phyloP scores from a whole-genome alignment of 148 eudicot species.

The Mesembryanthemum crystallinum region DNA sequence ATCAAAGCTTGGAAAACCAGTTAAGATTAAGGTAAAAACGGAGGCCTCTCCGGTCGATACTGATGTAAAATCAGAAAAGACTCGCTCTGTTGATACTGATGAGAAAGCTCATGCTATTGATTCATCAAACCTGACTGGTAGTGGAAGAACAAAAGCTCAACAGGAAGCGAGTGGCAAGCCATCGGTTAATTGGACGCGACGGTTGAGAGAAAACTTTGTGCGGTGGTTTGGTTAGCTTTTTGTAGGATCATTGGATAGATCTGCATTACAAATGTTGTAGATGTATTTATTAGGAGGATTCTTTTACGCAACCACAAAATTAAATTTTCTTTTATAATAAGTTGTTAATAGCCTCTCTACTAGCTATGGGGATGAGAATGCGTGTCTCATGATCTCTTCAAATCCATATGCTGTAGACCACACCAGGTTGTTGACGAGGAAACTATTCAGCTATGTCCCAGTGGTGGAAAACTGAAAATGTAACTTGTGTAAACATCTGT shows the following conservation, averaged over 20 bases:
- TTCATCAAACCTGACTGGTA: not conserved
- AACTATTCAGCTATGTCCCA: no score
- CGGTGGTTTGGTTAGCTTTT: slow-evolving; percentile 16
- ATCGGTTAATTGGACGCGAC: slow-evolving; percentile 35
- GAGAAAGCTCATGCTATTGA: slow-evolving; percentile 7
- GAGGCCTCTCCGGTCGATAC: slow-evolving; percentile 16
- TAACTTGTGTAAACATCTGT: no score
- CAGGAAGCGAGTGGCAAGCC: slow-evolving; percentile 14
- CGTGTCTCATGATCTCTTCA: no score
- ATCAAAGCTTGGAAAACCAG: slow-evolving; percentile 77
- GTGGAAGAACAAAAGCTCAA: slow-evolving; percentile 12
- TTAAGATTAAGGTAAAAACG: slow-evolving; percentile 61
- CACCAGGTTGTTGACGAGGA: no score
- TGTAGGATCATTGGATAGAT: not conserved
- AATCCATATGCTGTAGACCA: no score
- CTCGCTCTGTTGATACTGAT: not conserved
- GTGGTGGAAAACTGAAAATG: no score
- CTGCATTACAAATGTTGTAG: no score
- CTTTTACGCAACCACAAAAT: no score
- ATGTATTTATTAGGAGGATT: no score
- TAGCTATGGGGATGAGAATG: no score
- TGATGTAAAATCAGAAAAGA: slow-evolving; percentile 10
- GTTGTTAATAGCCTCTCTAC: no score
- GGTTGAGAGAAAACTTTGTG: slow-evolving; percentile 23
- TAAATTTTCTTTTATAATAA: no score